Conservation (phyloP, 306 rosid species). For the Castanospermum australe region DNA sequence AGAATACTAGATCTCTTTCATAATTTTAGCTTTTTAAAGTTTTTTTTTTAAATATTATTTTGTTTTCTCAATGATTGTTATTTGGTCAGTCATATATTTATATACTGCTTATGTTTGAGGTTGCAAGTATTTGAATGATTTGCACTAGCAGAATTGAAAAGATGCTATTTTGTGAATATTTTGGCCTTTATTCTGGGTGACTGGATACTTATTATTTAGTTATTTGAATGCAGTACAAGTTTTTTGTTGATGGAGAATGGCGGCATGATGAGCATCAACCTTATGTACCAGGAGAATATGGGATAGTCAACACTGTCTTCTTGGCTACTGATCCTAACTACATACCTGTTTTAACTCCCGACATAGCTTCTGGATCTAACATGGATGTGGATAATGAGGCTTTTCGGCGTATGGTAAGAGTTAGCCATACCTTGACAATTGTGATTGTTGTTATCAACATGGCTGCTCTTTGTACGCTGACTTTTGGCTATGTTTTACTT, state of each 20-base stretch:
- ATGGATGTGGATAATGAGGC: conserved; percentile 95
- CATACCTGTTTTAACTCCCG: conserved; percentile 49
- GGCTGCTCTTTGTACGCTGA: neutral
- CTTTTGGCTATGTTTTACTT: conserved; percentile 20
- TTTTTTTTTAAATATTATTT: neutral
- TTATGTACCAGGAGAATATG: conserved; percentile 65
- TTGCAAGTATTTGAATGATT: conserved; percentile 12
- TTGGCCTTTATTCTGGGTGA: neutral
- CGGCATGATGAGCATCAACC: conserved; percentile 84
- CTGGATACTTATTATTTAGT: conserved; percentile 24
- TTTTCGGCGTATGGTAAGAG: conserved; percentile 70
- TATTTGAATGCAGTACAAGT: conserved; percentile 75
- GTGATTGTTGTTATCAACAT: neutral
- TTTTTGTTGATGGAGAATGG: conserved; percentile 97
- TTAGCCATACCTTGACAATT: conserved; percentile 8
- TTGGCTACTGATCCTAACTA: conserved; percentile 76
- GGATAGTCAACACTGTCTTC: conserved; percentile 74
- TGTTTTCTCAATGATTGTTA: neutral
- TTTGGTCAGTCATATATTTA: neutral
- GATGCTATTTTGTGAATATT: neutral
- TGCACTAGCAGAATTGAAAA: neutral
- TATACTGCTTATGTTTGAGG: conserved; percentile 1
- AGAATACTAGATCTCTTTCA: neutral
- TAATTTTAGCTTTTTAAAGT: neutral
- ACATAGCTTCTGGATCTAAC: conserved; percentile 51